These are phyloP conservation scores for Syzygium syzygioides DNA, from an alignment of 441 rosid species.

Conservation along the genomic window DNA sequence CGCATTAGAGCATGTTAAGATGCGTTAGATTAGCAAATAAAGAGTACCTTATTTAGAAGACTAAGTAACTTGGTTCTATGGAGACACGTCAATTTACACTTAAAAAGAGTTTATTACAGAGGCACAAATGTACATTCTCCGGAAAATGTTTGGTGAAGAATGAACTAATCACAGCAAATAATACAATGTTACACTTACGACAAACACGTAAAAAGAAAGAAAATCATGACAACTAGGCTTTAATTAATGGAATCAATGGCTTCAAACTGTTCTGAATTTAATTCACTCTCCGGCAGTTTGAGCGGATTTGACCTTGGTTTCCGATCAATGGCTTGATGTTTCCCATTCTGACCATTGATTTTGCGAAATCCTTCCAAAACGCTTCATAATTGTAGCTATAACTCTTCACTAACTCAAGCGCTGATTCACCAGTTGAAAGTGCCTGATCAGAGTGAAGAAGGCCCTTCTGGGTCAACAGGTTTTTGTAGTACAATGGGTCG, in stretches of 20 bases:
- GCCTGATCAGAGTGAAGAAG: constrained; percentile 26
- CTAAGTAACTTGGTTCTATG: not conserved
- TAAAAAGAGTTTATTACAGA: not conserved
- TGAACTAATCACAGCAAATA: not conserved
- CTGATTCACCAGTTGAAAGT: constrained; percentile 15
- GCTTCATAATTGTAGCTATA: not conserved
- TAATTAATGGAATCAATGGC: not conserved
- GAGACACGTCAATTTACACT: not conserved
- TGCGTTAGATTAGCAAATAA: not conserved
- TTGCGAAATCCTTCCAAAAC: constrained; percentile 20
- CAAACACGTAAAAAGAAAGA: not conserved
- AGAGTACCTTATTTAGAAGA: not conserved
- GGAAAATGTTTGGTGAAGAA: not conserved
- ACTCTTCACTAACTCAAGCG: constrained; percentile 7
- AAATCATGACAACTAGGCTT: not conserved
- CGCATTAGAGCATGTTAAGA: not conserved
- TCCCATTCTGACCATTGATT: constrained; percentile 25
- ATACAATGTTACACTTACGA: not conserved
- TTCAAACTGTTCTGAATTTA: not conserved
- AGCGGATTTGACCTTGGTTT: constrained; percentile 18
- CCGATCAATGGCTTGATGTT: constrained; percentile 24
- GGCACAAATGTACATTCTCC: not conserved
- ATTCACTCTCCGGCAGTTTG: constrained; percentile 12
- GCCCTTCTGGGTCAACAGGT: constrained; percentile 21
- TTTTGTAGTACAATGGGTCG: constrained; percentile 17